A percentile compares a stretch with the other conserved stretches of the same genome.
Evolutionary conservation across 805 yeast genomes (phyloP).

Genomic region (Wickerhamomyces chambardii): DNA sequence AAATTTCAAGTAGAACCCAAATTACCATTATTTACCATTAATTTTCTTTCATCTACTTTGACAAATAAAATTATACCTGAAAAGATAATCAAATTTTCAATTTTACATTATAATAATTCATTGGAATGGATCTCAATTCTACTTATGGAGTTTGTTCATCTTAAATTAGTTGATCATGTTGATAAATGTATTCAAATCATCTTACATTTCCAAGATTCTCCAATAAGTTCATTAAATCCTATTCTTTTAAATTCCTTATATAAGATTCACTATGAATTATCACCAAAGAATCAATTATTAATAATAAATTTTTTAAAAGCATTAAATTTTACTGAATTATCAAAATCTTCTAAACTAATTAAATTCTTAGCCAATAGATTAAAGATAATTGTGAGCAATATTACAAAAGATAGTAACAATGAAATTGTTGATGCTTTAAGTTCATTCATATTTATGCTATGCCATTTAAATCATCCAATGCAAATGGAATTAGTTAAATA

Average conservation of each 20-base stretch:
- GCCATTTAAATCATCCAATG: slow-evolving; percentile 32
- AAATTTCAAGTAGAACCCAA: slow-evolving; percentile 30
- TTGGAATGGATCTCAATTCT: slow-evolving; percentile 29
- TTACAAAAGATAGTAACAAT: slow-evolving; percentile 15
- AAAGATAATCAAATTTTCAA: slow-evolving; percentile 30
- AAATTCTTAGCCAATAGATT: slow-evolving; percentile 27
- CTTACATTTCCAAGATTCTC: slow-evolving; percentile 22
- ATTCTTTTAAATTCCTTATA: slow-evolving; percentile 35
- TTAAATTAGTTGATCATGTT: slow-evolving; percentile 5
- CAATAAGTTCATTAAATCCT: slow-evolving; percentile 30
- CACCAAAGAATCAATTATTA: slow-evolving; percentile 23
- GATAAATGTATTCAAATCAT: slow-evolving; percentile 27
- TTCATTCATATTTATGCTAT: slow-evolving; percentile 34
- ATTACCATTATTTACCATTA: slow-evolving; percentile 28
- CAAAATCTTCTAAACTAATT: slow-evolving; percentile 20
- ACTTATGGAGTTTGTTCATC: slow-evolving; percentile 19
- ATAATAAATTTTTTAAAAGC: slow-evolving; percentile 27
- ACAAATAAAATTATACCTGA: slow-evolving; percentile 27
- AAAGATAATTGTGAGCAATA: not conserved
- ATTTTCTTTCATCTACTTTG: slow-evolving; percentile 26
- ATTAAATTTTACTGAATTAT: slow-evolving; percentile 5
- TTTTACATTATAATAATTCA: slow-evolving; percentile 27
- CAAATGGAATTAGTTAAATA: slow-evolving; percentile 30
- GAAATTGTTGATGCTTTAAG: slow-evolving; percentile 31
- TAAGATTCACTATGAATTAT: slow-evolving; percentile 25